Percentiles rank a stretch among this genome's conserved stretches.
Conservation (phyloP, 192 early-diverging fungal genomes). For the Coemansia sp. region DNA sequence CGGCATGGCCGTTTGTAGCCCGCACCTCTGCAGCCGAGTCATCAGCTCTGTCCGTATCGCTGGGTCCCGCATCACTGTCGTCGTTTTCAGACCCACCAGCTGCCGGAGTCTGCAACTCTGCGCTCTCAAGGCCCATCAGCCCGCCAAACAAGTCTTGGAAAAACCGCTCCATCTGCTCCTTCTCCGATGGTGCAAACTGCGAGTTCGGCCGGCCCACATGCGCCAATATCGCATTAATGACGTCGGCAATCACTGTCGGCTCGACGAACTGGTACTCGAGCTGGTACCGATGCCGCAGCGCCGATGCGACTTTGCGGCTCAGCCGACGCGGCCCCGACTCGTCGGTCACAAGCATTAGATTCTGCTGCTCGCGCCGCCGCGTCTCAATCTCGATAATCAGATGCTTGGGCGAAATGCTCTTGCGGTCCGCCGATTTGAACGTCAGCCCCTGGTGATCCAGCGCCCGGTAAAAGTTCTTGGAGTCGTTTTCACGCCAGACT, state of each 20-base stretch:
- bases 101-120: neutral
- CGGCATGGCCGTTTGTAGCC: slow-evolving; percentile 14
- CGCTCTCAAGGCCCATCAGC: slow-evolving; percentile 43
- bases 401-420: slow-evolving; percentile 72
- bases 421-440: slow-evolving; percentile 87
- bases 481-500: slow-evolving; percentile 93
- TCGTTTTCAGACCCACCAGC: slow-evolving; percentile 6
- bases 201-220: slow-evolving; percentile 65
- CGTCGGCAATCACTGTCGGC: slow-evolving; percentile 72
- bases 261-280: slow-evolving; percentile 80
- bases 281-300: slow-evolving; percentile 68
- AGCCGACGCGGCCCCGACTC: slow-evolving; percentile 17
- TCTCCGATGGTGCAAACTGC: slow-evolving; percentile 61
- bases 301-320: slow-evolving; percentile 44
- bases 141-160: slow-evolving; percentile 69
- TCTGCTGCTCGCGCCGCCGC: slow-evolving; percentile 76
- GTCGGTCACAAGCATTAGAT: slow-evolving; percentile 26
- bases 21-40: neutral
- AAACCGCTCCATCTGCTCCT: slow-evolving; percentile 75
- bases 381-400: slow-evolving; percentile 85
- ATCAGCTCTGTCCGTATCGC: neutral
- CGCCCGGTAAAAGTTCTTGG: slow-evolving; percentile 91
- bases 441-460: slow-evolving; percentile 93
- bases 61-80: neutral
- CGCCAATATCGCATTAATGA: slow-evolving; percentile 70